Percentiles rank a stretch among this genome's conserved stretches.
Conservation (phyloP, 2,329 filamentous ascomycete genomes). For the Neonectria faginata region DNA sequence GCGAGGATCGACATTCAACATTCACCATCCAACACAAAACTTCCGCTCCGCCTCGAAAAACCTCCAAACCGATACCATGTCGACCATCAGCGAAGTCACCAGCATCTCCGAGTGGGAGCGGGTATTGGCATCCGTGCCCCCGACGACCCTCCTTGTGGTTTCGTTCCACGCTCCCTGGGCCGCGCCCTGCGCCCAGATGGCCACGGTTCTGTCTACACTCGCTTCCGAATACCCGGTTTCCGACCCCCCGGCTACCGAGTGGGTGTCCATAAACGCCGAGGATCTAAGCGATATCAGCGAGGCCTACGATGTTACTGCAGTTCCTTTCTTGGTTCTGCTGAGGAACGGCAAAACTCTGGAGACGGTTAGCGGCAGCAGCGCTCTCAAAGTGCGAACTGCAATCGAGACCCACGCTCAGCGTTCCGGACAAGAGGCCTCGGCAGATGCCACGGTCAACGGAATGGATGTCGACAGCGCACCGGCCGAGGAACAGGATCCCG, state of each 20-base stretch:
- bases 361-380: conserved; percentile 90
- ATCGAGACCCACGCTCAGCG: conserved; percentile 83
- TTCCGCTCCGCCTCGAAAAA: conserved; percentile 24
- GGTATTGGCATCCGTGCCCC: conserved; percentile 73
- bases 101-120: conserved; percentile 79
- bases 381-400: conserved; percentile 82
- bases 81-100: conserved; percentile 81
- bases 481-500: conserved; percentile 64
- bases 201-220: conserved; percentile 84
- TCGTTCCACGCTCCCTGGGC: conserved; percentile 99
- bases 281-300: conserved; percentile 93
- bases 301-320: conserved; percentile 91
- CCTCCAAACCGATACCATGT: conserved; percentile 64
- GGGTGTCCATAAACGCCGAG: conserved; percentile 94
- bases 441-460: conserved; percentile 52
- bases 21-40: conserved; percentile 18
- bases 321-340: conserved; percentile 90
- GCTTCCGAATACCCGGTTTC: conserved; percentile 84
- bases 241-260: conserved; percentile 76
- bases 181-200: conserved; percentile 95
- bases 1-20: conserved; percentile 30
- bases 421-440: conserved; percentile 49
- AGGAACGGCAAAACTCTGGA: conserved; percentile 81
- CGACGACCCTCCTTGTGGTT: conserved; percentile 81
- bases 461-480: conserved; percentile 52